Conservation (phyloP, 2,329 filamentous ascomycete genomes). For the Ilyonectria mors-panacis region DNA sequence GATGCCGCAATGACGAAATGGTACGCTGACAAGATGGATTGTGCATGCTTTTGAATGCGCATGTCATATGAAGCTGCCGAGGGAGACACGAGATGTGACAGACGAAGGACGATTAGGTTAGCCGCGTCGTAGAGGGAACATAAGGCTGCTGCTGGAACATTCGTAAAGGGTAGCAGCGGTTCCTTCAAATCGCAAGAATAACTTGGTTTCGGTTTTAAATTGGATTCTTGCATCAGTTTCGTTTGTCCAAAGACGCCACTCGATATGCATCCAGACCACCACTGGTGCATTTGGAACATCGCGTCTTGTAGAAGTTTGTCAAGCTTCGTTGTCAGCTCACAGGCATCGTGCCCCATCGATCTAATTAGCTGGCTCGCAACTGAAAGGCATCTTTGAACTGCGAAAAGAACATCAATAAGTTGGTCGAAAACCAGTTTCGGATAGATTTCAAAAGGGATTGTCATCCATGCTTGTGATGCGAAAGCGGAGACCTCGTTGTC, state of each 20-base stretch:
- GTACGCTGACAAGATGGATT: conserved; percentile 24
- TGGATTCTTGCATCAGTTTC: background rate
- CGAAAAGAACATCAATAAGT: conserved; percentile 23
- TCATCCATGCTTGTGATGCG: conserved; percentile 28
- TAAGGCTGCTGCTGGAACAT: conserved; percentile 14
- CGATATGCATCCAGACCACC: conserved; percentile 11
- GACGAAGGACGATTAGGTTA: conserved; percentile 2
- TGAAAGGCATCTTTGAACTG: conserved; percentile 21
- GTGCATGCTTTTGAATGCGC: conserved; percentile 4
- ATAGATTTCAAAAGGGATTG: conserved; percentile 20
- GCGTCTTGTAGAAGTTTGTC: background rate
- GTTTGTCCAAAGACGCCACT: background rate
- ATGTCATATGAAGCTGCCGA: background rate
- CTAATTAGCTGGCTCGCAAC: conserved; percentile 7
- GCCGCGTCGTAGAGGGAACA: conserved; percentile 24
- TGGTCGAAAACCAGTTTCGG: conserved; percentile 28
- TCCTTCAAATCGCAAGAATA: background rate
- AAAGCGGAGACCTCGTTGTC: conserved; percentile 23
- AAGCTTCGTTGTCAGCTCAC: background rate
- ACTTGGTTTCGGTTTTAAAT: background rate
- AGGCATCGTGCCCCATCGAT: background rate
- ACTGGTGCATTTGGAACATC: conserved; percentile 15
- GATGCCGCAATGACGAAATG: conserved; percentile 19
- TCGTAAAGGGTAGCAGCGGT: background rate
- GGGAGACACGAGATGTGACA: conserved; percentile 16